phyloP scores from a whole-genome alignment of 257 asterid species.

The Solanum sejunctum region DNA sequence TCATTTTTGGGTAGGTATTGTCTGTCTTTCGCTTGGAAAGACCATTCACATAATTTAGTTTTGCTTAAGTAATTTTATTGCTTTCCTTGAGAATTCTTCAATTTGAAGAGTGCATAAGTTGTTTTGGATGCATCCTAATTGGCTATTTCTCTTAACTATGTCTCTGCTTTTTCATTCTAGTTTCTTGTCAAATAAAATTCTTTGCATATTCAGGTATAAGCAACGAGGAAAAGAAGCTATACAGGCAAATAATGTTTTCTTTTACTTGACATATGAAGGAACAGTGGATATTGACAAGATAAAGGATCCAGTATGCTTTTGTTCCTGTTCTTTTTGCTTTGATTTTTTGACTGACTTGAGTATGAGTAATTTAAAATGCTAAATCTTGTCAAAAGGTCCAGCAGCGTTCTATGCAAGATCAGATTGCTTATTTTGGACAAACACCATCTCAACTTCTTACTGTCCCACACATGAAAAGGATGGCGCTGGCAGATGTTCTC shows the following conservation, averaged over 20 bases:
- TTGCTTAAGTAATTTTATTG: background rate
- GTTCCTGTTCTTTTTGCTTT: slow-evolving; percentile 8
- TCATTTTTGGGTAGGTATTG: slow-evolving; percentile 72
- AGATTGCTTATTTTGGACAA: slow-evolving; percentile 98
- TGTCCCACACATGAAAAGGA: slow-evolving; percentile 79
- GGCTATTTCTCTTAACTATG: background rate
- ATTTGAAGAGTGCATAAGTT: background rate
- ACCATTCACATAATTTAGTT: background rate
- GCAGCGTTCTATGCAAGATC: slow-evolving; percentile 93
- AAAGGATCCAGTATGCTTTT: slow-evolving; percentile 65
- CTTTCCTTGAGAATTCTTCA: background rate
- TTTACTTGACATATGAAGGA: slow-evolving; percentile 94
- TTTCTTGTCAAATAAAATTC: background rate
- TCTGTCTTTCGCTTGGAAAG: slow-evolving; percentile 6
- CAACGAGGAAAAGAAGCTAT: slow-evolving; percentile 99
- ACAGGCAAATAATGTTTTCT: slow-evolving; percentile 84
- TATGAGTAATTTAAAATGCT: background rate
- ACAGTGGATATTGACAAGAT: slow-evolving; percentile 96
- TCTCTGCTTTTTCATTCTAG: background rate
- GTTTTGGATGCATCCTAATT: background rate
- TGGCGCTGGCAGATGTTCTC: slow-evolving; percentile 80
- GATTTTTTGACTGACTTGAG: background rate
- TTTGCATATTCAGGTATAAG: slow-evolving; percentile 57
- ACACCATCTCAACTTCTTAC: slow-evolving; percentile 96
- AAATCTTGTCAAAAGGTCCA: slow-evolving; percentile 47